phyloP scores from a whole-genome alignment of 2,329 filamentous ascomycete genomes.

The Stachybotrys chlorohalonatus region DNA sequence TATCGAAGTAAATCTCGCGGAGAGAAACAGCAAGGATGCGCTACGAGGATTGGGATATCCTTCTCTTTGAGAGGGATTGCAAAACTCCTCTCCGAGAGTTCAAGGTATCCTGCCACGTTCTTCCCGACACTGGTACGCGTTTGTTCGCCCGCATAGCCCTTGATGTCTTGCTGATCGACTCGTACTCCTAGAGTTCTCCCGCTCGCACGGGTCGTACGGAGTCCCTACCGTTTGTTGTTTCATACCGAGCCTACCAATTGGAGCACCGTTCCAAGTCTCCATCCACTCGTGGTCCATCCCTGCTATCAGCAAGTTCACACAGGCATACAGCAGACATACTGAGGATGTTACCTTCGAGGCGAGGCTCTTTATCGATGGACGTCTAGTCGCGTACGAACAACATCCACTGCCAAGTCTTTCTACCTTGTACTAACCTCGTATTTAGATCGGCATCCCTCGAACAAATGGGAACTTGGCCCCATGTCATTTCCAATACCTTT shows the following conservation, averaged over 20 bases:
- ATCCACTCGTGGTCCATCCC: slow-evolving; percentile 65
- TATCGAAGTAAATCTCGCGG: not conserved
- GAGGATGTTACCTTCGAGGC: slow-evolving; percentile 55
- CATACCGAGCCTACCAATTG: slow-evolving; percentile 52
- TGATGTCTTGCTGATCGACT: not conserved
- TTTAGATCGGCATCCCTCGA: slow-evolving; percentile 46
- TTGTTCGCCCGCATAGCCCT: not conserved
- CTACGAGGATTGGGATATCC: slow-evolving; percentile 78
- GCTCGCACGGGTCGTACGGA: slow-evolving; percentile 35
- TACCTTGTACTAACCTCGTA: not conserved
- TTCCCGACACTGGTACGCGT: slow-evolving; percentile 37
- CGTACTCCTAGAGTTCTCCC: slow-evolving; percentile 36
- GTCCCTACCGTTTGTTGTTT: slow-evolving; percentile 65
- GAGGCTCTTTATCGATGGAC: slow-evolving; percentile 60
- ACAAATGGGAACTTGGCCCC: slow-evolving; percentile 40
- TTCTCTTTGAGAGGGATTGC: slow-evolving; percentile 62
- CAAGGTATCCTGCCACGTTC: slow-evolving; percentile 65
- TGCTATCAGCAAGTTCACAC: slow-evolving; percentile 46
- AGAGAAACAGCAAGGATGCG: slow-evolving; percentile 47
- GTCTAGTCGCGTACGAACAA: slow-evolving; percentile 43
- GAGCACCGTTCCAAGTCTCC: slow-evolving; percentile 59
- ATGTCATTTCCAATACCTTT: slow-evolving; percentile 35
- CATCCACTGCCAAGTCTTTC: not conserved
- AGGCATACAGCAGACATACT: slow-evolving; percentile 44
- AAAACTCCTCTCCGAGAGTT: slow-evolving; percentile 74